Conservation (phyloP, 192 early-diverging fungal genomes). For the Allomyces macrogynus region DNA sequence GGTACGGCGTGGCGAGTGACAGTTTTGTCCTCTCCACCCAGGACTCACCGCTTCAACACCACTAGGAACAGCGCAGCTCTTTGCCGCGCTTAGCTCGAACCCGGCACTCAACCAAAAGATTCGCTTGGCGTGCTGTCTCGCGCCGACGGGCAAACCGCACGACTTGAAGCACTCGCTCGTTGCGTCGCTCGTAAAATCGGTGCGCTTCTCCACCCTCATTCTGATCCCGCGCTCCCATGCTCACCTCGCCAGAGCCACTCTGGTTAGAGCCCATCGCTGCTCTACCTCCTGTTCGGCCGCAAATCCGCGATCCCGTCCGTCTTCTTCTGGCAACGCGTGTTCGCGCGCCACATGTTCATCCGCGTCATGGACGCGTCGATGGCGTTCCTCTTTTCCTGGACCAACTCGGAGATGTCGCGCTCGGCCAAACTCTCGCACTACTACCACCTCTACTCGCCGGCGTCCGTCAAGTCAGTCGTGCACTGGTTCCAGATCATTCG, state of each 20-base stretch:
- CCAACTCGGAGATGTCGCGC: constrained; percentile 35
- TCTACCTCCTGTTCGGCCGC: constrained; percentile 72
- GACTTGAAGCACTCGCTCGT: constrained; percentile 2
- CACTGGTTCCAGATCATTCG: constrained; percentile 95
- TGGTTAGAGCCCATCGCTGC: constrained; percentile 34
- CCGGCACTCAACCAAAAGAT: constrained; percentile 59
- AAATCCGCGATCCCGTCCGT: constrained; percentile 54
- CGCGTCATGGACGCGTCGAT: constrained; percentile 48
- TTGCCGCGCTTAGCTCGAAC: constrained; percentile 66
- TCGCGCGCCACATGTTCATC: constrained; percentile 53
- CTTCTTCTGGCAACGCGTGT: constrained; percentile 65
- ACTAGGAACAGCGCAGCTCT: constrained; percentile 56
- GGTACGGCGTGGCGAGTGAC: constrained; percentile 6
- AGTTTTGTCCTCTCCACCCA: neutral
- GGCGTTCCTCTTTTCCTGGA: constrained; percentile 71
- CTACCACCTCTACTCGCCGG: constrained; percentile 68
- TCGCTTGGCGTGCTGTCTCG: constrained; percentile 37
- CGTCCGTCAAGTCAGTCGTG: constrained; percentile 77
- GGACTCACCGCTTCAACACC: neutral
- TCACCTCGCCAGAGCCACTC: too few species aligned
- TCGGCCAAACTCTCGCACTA: constrained; percentile 60
- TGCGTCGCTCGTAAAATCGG: neutral
- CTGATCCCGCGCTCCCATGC: too few species aligned
- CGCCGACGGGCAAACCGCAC: constrained; percentile 65
- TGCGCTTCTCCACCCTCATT: neutral